Conservation (phyloP, 2,329 filamentous ascomycete genomes). For the Knufia fluminis region DNA sequence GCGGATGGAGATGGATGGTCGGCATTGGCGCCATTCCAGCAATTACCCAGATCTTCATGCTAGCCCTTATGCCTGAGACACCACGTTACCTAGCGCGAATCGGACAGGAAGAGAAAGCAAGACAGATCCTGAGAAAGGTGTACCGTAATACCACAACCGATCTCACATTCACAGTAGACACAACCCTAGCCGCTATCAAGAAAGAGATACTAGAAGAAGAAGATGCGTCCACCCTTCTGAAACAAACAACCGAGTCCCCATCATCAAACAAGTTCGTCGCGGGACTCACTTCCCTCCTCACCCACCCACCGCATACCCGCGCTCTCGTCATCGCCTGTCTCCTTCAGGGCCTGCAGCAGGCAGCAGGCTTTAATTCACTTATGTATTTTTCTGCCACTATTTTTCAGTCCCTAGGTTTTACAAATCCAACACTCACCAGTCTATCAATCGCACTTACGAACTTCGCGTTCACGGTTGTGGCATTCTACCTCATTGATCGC, state of each 20-base stretch:
- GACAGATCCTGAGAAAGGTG: conserved; percentile 54
- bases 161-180: conserved; percentile 43
- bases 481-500: conserved; percentile 67
- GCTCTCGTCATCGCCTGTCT: conserved; percentile 78
- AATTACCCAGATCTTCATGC: conserved; percentile 56
- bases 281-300: conserved; percentile 31
- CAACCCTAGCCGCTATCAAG: conserved; percentile 60
- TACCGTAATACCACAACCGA: conserved; percentile 40
- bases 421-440: conserved; percentile 68
- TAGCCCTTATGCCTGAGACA: conserved; percentile 74
- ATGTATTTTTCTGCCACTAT: conserved; percentile 90
- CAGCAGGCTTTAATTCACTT: conserved; percentile 82
- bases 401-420: conserved; percentile 67
- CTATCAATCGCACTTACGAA: conserved; percentile 75
- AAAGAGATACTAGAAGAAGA: conserved; percentile 64
- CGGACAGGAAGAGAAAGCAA: conserved; percentile 53
- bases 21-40: conserved; percentile 75
- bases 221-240: conserved; percentile 29
- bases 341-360: conserved; percentile 77
- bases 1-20: conserved; percentile 86
- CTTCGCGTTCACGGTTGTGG: conserved; percentile 67
- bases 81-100: conserved; percentile 76
- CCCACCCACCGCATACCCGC: conserved; percentile 34
- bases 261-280: conserved; percentile 11
- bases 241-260: background rate